These are phyloP conservation scores for Teratosphaeria nubilosa DNA, from an alignment of 2,329 filamentous ascomycete species.

Conservation along the genomic window DNA sequence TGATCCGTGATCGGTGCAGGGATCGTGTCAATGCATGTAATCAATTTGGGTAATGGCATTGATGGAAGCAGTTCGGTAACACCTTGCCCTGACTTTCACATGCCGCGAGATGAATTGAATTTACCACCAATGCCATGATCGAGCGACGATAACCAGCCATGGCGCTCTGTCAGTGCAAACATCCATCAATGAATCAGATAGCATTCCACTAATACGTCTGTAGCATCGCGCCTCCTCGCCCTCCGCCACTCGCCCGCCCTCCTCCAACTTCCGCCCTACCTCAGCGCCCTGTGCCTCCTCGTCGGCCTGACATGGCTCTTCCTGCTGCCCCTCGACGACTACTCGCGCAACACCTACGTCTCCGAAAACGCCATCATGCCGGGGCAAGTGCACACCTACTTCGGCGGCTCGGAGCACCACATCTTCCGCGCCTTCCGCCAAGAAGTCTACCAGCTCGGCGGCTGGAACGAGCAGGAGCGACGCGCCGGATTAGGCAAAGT, in stretches of 20 bases:
- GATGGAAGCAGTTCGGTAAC: neutral
- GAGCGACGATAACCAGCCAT: slow-evolving; percentile 7
- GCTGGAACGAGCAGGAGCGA: slow-evolving; percentile 30
- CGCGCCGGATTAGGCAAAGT: slow-evolving; percentile 56
- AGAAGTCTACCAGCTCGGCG: slow-evolving; percentile 59
- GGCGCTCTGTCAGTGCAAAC: slow-evolving; percentile 17
- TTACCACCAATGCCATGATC: neutral
- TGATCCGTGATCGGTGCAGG: neutral
- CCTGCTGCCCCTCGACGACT: slow-evolving; percentile 77
- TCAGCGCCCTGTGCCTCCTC: slow-evolving; percentile 74
- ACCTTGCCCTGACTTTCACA: neutral
- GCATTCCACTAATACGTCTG: too few species aligned
- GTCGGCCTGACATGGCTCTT: slow-evolving; percentile 85
- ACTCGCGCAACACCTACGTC: slow-evolving; percentile 88
- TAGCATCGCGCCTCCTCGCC: slow-evolving; percentile 48
- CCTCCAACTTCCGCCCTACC: slow-evolving; percentile 73
- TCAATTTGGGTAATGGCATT: neutral
- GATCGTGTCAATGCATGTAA: neutral
- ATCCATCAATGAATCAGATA: slow-evolving; percentile 7
- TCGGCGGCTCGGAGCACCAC: slow-evolving; percentile 90
- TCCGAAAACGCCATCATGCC: slow-evolving; percentile 94
- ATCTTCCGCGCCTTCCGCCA: slow-evolving; percentile 82
- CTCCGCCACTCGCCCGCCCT: slow-evolving; percentile 73
- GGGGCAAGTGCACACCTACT: slow-evolving; percentile 96
- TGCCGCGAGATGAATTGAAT: neutral